Evolutionary conservation across 805 yeast species (phyloP).

Genomic region (Yarrowia sp.): DNA sequence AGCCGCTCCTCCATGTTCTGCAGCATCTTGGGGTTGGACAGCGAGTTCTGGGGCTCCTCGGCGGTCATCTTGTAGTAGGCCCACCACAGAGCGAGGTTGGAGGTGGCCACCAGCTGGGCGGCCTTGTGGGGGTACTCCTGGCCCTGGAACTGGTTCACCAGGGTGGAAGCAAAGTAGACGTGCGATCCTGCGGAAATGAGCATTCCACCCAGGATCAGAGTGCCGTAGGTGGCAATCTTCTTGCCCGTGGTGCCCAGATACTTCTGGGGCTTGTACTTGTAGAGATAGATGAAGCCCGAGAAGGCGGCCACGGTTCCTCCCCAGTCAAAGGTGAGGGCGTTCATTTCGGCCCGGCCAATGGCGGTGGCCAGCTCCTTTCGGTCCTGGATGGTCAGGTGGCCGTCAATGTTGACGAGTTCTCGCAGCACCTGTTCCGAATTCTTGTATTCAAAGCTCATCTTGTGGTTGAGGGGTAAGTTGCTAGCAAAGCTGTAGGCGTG

Average conservation of each 20-base stretch:
- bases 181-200: slow-evolving; percentile 11
- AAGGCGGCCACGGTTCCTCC: slow-evolving; percentile 23
- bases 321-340: slow-evolving; percentile 29
- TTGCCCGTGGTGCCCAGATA: slow-evolving; percentile 4
- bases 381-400: slow-evolving; percentile 29
- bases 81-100: slow-evolving; percentile 35
- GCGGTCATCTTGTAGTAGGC: slow-evolving; percentile 39
- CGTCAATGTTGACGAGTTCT: slow-evolving; percentile 22
- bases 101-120: slow-evolving; percentile 7
- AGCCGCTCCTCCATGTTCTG: slow-evolving; percentile 31
- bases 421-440: slow-evolving; percentile 13
- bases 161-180: background rate
- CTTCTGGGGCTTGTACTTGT: slow-evolving; percentile 31
- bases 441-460: slow-evolving; percentile 33
- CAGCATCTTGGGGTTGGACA: slow-evolving; percentile 37
- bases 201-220: slow-evolving; percentile 15
- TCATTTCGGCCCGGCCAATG: slow-evolving; percentile 25
- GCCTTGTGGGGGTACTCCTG: slow-evolving; percentile 24
- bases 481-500: too few relatives aligned
- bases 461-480: background rate
- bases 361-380: slow-evolving; percentile 36
- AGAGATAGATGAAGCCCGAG: slow-evolving; percentile 24
- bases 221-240: background rate
- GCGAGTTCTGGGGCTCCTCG: slow-evolving; percentile 34
- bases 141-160: slow-evolving; percentile 18